Base-by-base conservation (phyloP, 257 asterid species). In the Craterostigma plantagineum region DNA sequence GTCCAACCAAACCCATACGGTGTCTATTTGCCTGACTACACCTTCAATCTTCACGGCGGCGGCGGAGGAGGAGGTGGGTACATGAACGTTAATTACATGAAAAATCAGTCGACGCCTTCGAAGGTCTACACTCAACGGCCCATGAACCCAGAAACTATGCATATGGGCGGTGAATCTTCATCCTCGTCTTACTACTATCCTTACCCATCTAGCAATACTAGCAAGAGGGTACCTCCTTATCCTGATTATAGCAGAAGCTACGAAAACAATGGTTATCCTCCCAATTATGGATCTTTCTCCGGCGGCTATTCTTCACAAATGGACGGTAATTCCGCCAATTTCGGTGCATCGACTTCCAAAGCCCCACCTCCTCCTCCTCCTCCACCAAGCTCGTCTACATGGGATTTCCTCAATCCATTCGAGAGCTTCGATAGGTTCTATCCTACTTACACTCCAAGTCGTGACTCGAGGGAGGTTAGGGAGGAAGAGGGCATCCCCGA, bases 401-500 rank as follows among this genome's bases (percentile, higher is more conserved):
- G 98, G 98, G 98, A 82, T 62, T 87, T 87, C 42, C 47, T 87
- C 46, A 87, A 87, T 44, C 93, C 93, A 0, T 87, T 87, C 48
- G 93, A 79, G 60, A 70, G 65, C 53, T 71, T 56, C 46, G 97
- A 81, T 42, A 78, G 63, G 48, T 73, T 38, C 48, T 82, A 79
- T 40, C 71, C 73, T 3, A 4, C 11, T 9, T 45, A 46, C 51
- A 27, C 51, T 4, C 53, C 85, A 0, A 79, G 92, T 54, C 68
- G 78, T 8, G 79, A 79, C 48, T 82, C 77, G 3, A 70, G 79
- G 53, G 93, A 76, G 55, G 76, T 87, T 54, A 82, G 98, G 44
- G 95, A 82, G 66, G 98, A 82, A 60, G 98, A 87, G 61, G 95
- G 98, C 34, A 87, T 87, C 17, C 98, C 98, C 9, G 93, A 87